Conservation (phyloP, 2,329 filamentous ascomycete species). For the Arachnopeziza araneosa region DNA sequence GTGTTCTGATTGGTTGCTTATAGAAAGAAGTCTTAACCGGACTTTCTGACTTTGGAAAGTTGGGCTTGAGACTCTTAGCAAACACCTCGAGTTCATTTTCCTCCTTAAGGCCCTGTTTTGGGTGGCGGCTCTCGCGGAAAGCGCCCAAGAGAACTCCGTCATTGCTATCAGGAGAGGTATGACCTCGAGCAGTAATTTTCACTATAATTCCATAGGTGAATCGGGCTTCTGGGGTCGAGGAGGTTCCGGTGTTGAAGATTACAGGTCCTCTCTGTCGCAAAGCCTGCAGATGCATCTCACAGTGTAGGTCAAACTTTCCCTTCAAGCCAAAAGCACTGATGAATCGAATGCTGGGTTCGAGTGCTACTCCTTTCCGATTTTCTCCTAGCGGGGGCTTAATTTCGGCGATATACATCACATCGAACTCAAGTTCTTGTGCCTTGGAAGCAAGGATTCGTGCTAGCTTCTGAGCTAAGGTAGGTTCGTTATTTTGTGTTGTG, state of each 20-base stretch:
- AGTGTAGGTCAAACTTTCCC: background rate
- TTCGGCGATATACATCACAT: background rate
- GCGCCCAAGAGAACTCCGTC: background rate
- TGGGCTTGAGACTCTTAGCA: background rate
- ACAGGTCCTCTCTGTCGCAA: background rate
- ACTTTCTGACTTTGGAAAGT: too few relatives aligned
- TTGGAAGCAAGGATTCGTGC: background rate
- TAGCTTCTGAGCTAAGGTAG: background rate
- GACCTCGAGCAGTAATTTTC: background rate
- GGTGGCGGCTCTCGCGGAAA: background rate
- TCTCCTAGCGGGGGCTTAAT: background rate
- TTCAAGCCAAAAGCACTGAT: background rate
- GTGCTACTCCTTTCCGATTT: background rate
- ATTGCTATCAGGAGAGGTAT: background rate
- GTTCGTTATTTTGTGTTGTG: background rate
- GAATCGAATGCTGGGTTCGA: background rate
- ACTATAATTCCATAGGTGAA: background rate
- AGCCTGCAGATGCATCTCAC: background rate
- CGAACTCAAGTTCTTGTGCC: background rate
- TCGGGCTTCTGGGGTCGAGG: background rate
- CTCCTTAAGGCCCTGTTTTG: background rate
- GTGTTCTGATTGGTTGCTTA: too few relatives aligned
- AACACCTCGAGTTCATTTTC: background rate
- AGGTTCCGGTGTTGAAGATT: background rate
- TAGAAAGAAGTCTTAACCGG: too few relatives aligned